Evolutionary conservation across 768 basidiomycete species (phyloP).

Genomic region (Leccinum broughii): DNA sequence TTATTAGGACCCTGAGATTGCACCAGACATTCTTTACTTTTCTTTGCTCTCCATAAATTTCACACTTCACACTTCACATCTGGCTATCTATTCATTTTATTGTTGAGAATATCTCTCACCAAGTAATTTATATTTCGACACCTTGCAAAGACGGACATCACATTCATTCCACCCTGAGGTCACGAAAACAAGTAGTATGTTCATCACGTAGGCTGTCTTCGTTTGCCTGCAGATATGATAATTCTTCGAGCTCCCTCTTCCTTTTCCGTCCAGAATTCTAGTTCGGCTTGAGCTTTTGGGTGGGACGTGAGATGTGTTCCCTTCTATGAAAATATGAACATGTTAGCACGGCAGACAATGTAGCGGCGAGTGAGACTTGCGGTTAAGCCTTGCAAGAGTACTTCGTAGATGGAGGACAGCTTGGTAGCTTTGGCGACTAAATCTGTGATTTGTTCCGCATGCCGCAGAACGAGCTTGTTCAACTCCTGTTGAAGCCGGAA

Average conservation of each 20-base stretch:
- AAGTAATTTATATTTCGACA: conserved; percentile 24
- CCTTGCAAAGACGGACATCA: conserved; percentile 18
- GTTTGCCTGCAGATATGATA: conserved; percentile 45
- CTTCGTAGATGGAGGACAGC: conserved; percentile 72
- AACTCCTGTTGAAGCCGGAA: conserved; percentile 84
- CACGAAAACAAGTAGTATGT: conserved; percentile 14
- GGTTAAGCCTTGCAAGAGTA: conserved; percentile 71
- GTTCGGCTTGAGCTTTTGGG: conserved; percentile 82
- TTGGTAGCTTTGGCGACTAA: conserved; percentile 62
- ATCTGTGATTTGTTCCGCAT: conserved; percentile 69
- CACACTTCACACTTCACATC: neutral
- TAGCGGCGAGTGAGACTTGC: conserved; percentile 45
- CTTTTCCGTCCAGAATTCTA: conserved; percentile 82
- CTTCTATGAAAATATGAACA: conserved; percentile 40
- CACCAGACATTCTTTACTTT: conserved; percentile 10
- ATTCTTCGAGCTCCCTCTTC: conserved; percentile 77
- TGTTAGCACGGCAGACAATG: neutral
- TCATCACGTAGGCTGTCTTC: conserved; percentile 25
- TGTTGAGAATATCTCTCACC: conserved; percentile 10
- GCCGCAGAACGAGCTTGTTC: conserved; percentile 68
- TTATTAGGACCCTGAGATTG: conserved; percentile 18
- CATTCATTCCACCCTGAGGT: conserved; percentile 12
- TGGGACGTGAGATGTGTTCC: conserved; percentile 73
- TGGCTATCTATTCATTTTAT: conserved; percentile 15
- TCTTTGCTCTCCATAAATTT: conserved; percentile 4